These are phyloP conservation scores for Xylaria palmicola DNA, from an alignment of 495 filamentous ascomycete genomes.

Conservation along the genomic window DNA sequence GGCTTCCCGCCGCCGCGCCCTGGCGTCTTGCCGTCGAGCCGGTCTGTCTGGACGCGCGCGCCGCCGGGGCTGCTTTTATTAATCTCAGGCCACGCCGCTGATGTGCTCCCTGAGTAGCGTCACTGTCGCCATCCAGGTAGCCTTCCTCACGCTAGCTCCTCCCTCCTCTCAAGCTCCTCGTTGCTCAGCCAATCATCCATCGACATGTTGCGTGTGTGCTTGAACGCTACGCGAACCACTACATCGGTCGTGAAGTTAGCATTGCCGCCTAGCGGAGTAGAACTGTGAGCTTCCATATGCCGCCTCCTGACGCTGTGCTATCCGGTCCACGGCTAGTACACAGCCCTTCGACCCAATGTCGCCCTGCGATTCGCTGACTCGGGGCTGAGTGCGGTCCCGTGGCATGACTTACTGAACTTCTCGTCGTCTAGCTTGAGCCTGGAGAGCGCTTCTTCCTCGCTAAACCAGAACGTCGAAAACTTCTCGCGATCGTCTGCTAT, in stretches of 20 bases:
- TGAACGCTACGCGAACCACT: slow-evolving; percentile 31
- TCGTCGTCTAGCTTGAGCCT: slow-evolving; percentile 32
- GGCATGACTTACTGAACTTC: slow-evolving; percentile 28
- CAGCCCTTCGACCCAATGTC: neutral
- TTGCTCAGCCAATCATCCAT: slow-evolving; percentile 22
- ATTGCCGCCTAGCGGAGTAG: neutral
- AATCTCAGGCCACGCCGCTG: neutral
- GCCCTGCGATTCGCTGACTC: neutral
- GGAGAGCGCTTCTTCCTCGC: slow-evolving; percentile 23
- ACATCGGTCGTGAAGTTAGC: slow-evolving; percentile 5
- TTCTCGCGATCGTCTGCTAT: slow-evolving; percentile 25
- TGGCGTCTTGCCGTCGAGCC: neutral
- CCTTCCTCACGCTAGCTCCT: slow-evolving; percentile 2
- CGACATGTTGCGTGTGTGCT: slow-evolving; percentile 28
- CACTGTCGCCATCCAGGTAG: neutral
- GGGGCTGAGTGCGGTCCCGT: neutral
- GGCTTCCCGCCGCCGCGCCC: neutral
- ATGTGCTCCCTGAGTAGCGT: neutral
- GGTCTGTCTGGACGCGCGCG: slow-evolving; percentile 8
- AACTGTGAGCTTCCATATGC: neutral
- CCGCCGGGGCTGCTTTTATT: neutral
- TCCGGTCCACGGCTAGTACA: neutral
- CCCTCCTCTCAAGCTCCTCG: slow-evolving; percentile 2
- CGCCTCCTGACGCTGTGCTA: neutral
- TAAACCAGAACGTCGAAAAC: slow-evolving; percentile 30